Percentiles rank a stretch among this genome's conserved stretches.
Evolutionary conservation across 345 rosid genomes (phyloP).

Genomic region (Schrenkiella parvula): DNA sequence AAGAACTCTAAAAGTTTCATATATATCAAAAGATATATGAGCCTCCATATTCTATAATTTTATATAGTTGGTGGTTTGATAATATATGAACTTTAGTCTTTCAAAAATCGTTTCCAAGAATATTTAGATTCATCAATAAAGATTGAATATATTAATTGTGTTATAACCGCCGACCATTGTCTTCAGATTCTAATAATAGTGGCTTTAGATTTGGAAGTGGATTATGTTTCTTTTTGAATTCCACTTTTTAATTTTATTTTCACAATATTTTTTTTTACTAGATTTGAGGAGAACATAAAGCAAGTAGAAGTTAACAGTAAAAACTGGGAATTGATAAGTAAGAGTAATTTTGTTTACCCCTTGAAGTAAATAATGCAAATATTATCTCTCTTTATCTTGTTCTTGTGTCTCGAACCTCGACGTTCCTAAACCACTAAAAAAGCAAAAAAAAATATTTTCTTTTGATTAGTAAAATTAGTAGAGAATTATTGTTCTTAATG

Average conservation of each 20-base stretch:
- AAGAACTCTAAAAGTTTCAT: not conserved
- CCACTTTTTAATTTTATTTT: not conserved
- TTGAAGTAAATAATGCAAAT: not conserved
- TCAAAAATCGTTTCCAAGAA: constrained; percentile 10
- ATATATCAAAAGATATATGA: not conserved
- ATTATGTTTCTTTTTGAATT: not conserved
- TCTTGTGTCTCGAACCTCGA: not conserved
- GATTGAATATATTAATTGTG: not conserved
- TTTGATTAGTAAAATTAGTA: not conserved
- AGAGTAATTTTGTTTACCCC: not conserved
- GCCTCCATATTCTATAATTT: not conserved
- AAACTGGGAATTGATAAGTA: not conserved
- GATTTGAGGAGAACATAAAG: not conserved
- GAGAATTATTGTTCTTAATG: not conserved
- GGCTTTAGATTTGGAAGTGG: constrained; percentile 4
- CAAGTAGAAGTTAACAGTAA: not conserved
- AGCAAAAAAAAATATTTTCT: no score
- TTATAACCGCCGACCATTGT: constrained; percentile 27
- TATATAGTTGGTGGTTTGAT: constrained; percentile 14
- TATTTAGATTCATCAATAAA: constrained; percentile 4
- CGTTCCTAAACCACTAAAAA: no score
- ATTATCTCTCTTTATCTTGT: not conserved
- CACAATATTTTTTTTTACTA: not conserved
- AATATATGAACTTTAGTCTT: not conserved
- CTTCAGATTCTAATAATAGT: constrained; percentile 19